Evolutionary conservation across 148 eudicot species (phyloP).

Genomic region (Spergularia marina): DNA sequence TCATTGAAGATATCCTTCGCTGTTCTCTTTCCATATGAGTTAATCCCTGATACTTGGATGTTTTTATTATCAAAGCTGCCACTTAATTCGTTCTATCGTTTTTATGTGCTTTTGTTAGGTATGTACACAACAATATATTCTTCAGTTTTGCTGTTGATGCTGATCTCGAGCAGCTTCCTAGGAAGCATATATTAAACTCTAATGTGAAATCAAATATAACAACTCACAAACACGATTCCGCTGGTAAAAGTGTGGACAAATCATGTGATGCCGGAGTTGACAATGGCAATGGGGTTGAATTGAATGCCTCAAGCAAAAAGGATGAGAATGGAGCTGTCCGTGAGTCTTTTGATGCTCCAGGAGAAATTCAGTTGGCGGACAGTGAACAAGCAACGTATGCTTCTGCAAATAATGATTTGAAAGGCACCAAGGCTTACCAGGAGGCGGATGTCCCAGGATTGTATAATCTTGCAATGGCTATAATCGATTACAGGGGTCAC

Average conservation of each 20-base stretch:
- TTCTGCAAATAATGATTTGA: slow-evolving; percentile 95
- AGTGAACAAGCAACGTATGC: slow-evolving; percentile 99
- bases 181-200: slow-evolving; percentile 40
- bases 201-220: slow-evolving; percentile 35
- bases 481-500: slow-evolving; percentile 93
- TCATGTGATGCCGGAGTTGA: slow-evolving; percentile 30
- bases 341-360: slow-evolving; percentile 45
- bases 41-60: no score
- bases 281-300: slow-evolving; percentile 39
- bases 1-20: no score
- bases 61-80: neutral
- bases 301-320: slow-evolving; percentile 35
- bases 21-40: no score
- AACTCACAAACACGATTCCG: slow-evolving; percentile 17
- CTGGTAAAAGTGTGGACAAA: slow-evolving; percentile 36
- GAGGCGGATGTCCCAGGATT: slow-evolving; percentile 95
- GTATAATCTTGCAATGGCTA: slow-evolving; percentile 98
- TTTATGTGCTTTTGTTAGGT: slow-evolving; percentile 50
- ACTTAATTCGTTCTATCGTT: neutral
- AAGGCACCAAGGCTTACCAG: slow-evolving; percentile 96
- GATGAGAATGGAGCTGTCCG: slow-evolving; percentile 34
- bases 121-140: slow-evolving; percentile 99
- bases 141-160: slow-evolving; percentile 98
- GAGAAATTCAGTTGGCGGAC: slow-evolving; percentile 75
- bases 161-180: slow-evolving; percentile 76